These are phyloP conservation scores for Boletus pseudopeckii DNA, from an alignment of 768 basidiomycete species.

Conservation along the genomic window DNA sequence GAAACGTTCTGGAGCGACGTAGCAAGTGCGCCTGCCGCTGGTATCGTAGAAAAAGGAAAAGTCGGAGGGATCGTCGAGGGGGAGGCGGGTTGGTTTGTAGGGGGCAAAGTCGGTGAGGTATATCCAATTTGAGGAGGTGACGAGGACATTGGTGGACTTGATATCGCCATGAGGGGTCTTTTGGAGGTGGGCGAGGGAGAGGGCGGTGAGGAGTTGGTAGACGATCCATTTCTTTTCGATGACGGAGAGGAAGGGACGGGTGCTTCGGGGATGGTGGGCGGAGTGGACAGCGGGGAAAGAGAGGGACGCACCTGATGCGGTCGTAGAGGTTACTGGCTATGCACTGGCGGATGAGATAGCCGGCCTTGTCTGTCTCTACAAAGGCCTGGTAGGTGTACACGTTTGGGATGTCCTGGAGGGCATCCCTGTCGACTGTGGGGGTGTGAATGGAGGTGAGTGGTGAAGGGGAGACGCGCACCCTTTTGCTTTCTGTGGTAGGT, in stretches of 20 bases:
- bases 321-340: conserved; percentile 93
- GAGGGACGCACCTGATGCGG: conserved; percentile 78
- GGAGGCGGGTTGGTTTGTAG: conserved; percentile 94
- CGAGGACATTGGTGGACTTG: conserved; percentile 95
- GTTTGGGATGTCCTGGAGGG: conserved; percentile 80
- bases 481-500: conserved; percentile 77
- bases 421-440: conserved; percentile 75
- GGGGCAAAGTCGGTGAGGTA: conserved; percentile 93
- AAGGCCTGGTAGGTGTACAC: conserved; percentile 86
- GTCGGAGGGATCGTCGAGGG: conserved; percentile 93
- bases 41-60: conserved; percentile 99
- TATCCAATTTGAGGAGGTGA: conserved; percentile 95
- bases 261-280: conserved; percentile 46
- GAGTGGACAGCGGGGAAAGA: background rate
- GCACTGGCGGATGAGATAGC: conserved; percentile 94
- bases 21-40: conserved; percentile 89
- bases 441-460: background rate
- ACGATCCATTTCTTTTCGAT: conserved; percentile 99
- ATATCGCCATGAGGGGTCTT: conserved; percentile 97
- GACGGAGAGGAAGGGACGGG: conserved; percentile 85
- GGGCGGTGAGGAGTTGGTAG: conserved; percentile 84
- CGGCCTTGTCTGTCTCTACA: conserved; percentile 93
- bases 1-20: conserved; percentile 95
- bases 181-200: conserved; percentile 77
- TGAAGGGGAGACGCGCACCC: conserved; percentile 37